Conservation (phyloP, 2,329 filamentous ascomycete genomes). For the Verticillium alfalfae region DNA sequence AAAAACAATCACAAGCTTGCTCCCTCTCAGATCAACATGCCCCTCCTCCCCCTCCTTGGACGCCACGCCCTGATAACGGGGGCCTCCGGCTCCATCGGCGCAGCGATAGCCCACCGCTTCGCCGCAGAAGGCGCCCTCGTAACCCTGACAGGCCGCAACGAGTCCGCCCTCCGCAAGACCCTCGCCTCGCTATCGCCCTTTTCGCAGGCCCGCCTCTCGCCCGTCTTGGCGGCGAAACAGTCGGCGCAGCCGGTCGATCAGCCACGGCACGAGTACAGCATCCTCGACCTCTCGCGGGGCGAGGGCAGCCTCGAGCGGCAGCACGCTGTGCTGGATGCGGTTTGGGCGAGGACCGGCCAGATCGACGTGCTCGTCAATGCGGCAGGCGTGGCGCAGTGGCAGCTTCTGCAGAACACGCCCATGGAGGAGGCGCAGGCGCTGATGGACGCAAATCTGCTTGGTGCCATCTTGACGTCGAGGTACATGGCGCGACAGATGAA, state of each 20-base stretch:
- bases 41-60: slow-evolving; percentile 23
- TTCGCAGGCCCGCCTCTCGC: slow-evolving; percentile 6
- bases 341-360: slow-evolving; percentile 12
- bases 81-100: slow-evolving; percentile 65
- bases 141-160: slow-evolving; percentile 56
- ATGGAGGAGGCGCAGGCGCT: slow-evolving; percentile 48
- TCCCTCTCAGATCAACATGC: slow-evolving; percentile 1
- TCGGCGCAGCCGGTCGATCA: neutral
- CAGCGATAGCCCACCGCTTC: slow-evolving; percentile 62
- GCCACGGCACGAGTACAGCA: slow-evolving; percentile 8
- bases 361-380: slow-evolving; percentile 69
- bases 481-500: slow-evolving; percentile 43
- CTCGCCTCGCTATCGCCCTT: slow-evolving; percentile 21
- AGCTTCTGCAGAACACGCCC: slow-evolving; percentile 52
- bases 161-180: slow-evolving; percentile 36
- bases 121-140: slow-evolving; percentile 54
- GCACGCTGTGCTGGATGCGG: slow-evolving; percentile 7
- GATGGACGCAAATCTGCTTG: slow-evolving; percentile 64
- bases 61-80: slow-evolving; percentile 61
- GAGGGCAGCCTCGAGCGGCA: slow-evolving; percentile 3
- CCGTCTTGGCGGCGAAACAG: slow-evolving; percentile 13
- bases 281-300: slow-evolving; percentile 9
- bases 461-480: slow-evolving; percentile 59
- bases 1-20: neutral
- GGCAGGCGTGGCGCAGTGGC: slow-evolving; percentile 65